These are phyloP conservation scores for Candida khao-thaluensis DNA, from an alignment of 805 yeast species.

Conservation along the genomic window DNA sequence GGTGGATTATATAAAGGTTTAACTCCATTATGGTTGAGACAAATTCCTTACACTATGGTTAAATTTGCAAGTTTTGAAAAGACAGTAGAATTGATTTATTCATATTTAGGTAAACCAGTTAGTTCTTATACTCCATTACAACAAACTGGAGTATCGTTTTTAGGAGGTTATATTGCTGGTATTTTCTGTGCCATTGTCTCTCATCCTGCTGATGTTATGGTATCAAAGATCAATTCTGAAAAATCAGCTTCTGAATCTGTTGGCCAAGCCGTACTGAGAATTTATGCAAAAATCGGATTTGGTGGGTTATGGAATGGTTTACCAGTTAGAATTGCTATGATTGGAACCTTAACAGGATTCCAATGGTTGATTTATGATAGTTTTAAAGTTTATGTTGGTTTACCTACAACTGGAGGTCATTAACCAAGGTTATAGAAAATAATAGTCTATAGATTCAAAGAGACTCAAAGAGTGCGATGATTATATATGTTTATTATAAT, in stretches of 20 bases:
- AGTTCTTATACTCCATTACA: conserved; percentile 65
- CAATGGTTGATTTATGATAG: conserved; percentile 98
- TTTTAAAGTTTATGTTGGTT: conserved; percentile 89
- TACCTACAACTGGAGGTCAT: conserved; percentile 82
- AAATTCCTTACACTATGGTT: conserved; percentile 98
- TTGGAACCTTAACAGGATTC: conserved; percentile 95
- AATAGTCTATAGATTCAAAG: too few relatives aligned
- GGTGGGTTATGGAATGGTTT: conserved; percentile 93
- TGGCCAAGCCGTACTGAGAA: conserved; percentile 66
- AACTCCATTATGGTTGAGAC: conserved; percentile 92
- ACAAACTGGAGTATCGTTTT: conserved; percentile 93
- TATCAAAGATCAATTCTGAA: conserved; percentile 82
- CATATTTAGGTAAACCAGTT: conserved; percentile 68
- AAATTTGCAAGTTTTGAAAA: conserved; percentile 94
- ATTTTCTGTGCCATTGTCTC: conserved; percentile 93
- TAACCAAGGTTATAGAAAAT: conserved; percentile 3
- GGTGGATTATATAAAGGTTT: conserved; percentile 83
- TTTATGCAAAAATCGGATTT: conserved; percentile 83
- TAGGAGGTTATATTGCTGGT: conserved; percentile 97
- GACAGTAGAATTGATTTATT: conserved; percentile 79
- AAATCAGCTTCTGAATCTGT: conserved; percentile 62
- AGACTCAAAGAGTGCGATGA: too few relatives aligned
- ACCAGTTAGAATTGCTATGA: conserved; percentile 91
- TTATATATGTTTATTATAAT: background rate
- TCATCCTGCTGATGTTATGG: conserved; percentile 99